These are phyloP conservation scores for Dictyostelium discoideum DNA, from an alignment of 78 protist species.

Conservation along the genomic window DNA sequence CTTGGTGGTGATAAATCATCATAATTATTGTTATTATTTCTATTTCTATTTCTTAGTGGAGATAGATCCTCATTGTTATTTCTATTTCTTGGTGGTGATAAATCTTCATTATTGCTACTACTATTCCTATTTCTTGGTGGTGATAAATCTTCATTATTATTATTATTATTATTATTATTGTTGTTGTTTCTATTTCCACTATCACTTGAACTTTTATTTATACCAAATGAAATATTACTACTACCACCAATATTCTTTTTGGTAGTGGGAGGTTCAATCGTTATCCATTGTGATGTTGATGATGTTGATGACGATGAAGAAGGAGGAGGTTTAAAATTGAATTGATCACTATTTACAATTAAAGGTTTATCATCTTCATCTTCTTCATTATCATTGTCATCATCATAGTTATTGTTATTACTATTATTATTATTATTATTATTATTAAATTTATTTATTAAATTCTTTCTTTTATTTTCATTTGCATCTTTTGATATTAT, in stretches of 20 bases:
- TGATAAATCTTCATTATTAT: slow-evolving; percentile 2
- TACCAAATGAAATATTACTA: background rate
- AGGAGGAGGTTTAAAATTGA: background rate
- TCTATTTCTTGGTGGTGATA: slow-evolving; percentile 38
- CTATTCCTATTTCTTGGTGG: slow-evolving; percentile 18
- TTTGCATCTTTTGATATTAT: background rate
- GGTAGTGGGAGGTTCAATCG: background rate
- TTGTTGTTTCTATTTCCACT: background rate
- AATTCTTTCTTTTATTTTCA: background rate
- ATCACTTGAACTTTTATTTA: background rate
- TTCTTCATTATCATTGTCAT: background rate
- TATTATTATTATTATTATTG: background rate
- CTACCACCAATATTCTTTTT: background rate
- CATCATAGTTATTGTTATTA: background rate
- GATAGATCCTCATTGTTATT: background rate
- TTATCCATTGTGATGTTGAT: slow-evolving; percentile 21
- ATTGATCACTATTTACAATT: slow-evolving; percentile 21
- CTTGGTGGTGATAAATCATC: slow-evolving; percentile 49
- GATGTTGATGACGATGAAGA: background rate
- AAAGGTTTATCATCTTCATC: slow-evolving; percentile 8
- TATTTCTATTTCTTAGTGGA: slow-evolving; percentile 20
- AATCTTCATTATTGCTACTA: background rate
- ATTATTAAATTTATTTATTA: background rate
- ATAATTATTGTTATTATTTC: background rate
- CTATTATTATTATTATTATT: background rate